Conservation (phyloP, 805 yeast species). For the Starmerella kuoi region DNA sequence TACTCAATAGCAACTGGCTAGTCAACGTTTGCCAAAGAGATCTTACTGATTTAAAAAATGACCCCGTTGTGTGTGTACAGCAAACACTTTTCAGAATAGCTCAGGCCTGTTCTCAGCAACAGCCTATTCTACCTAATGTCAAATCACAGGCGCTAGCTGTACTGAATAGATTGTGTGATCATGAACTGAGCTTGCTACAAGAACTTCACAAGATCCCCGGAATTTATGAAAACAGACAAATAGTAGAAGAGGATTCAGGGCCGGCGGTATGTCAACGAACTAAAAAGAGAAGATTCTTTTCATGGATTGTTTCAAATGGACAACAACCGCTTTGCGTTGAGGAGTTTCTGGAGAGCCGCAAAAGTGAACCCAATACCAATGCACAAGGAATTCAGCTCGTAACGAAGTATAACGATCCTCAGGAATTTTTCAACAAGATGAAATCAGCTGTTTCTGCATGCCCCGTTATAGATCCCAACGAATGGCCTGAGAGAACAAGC, state of each 20-base stretch:
- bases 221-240: too few species aligned
- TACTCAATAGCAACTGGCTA: slow-evolving; percentile 7
- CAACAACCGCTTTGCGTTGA: too few species aligned
- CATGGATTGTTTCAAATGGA: too few species aligned
- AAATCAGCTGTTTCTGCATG: not conserved
- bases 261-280: too few species aligned
- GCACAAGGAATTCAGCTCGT: not conserved
- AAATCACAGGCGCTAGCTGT: not conserved
- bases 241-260: too few species aligned
- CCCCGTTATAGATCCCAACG: not conserved
- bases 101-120: not conserved
- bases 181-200: not conserved
- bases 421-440: not conserved
- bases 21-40: not conserved
- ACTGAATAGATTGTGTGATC: not conserved
- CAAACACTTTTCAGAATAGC: slow-evolving; percentile 40
- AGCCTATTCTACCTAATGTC: not conserved
- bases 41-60: not conserved
- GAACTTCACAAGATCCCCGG: too few species aligned
- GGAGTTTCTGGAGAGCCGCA: too few species aligned
- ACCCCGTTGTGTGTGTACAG: slow-evolving; percentile 47
- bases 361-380: too few species aligned
- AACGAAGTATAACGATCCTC: not conserved
- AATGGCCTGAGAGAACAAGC: too few species aligned
- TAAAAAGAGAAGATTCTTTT: too few species aligned